Percentiles rank a stretch among this genome's conserved stretches.
phyloP scores from a whole-genome alignment of 177 flowering plant species.

The Vitis hybrid region DNA sequence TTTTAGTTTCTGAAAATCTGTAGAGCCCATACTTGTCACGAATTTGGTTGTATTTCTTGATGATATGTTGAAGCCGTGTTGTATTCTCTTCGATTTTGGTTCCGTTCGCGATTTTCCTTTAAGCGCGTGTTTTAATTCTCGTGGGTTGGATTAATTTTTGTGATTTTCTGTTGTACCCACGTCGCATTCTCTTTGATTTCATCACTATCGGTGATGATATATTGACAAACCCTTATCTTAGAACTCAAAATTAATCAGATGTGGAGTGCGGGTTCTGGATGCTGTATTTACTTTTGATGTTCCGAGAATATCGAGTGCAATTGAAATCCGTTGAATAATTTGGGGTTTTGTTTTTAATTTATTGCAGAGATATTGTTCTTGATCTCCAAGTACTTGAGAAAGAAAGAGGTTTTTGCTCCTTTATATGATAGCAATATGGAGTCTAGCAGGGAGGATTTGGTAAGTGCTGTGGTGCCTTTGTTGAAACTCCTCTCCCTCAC shows the following conservation, averaged over 20 bases:
- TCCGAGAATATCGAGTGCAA: background rate
- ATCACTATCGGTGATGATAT: too few relatives aligned
- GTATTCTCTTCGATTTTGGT: background rate
- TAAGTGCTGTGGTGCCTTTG: slow-evolving; percentile 66
- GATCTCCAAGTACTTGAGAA: background rate
- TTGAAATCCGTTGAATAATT: background rate
- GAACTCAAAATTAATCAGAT: background rate
- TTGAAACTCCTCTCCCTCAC: slow-evolving; percentile 76
- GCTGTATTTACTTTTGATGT: background rate
- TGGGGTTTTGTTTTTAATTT: background rate
- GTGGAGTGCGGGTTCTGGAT: background rate
- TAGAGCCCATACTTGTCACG: too few relatives aligned
- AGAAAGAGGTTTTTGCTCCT: slow-evolving; percentile 13
- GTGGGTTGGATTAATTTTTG: too few relatives aligned
- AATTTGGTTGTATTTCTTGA: too few relatives aligned
- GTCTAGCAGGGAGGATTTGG: slow-evolving; percentile 29
- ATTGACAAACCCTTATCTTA: background rate
- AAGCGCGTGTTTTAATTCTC: too few relatives aligned
- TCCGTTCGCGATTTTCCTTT: too few relatives aligned
- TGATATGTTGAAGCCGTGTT: background rate
- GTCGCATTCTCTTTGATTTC: too few relatives aligned
- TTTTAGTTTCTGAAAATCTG: background rate
- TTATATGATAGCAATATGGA: slow-evolving; percentile 15
- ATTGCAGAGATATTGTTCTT: slow-evolving; percentile 8
- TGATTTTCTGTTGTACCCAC: too few relatives aligned